Evolutionary conservation across 2,329 filamentous ascomycete species (phyloP), one percentile per base, ranked within the genome.

Genomic region (Sclerotinia spermophila): DNA sequence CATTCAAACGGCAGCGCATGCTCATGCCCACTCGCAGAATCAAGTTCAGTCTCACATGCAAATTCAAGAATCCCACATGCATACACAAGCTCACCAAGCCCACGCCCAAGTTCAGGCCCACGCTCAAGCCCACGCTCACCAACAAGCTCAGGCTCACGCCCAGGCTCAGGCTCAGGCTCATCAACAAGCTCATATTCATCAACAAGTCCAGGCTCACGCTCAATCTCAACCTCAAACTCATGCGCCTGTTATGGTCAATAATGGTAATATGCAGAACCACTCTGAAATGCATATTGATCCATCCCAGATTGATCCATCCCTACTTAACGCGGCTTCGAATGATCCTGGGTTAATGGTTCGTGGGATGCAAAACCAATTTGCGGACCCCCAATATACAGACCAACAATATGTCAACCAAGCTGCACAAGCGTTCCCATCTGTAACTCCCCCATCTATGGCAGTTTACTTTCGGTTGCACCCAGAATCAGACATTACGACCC

Each of bases 401-500:
- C 78, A 78, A 62, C 77, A 78, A 66, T 79, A 77, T 67, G 73
- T 81, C 82, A 62, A 80, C 75, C 33, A 81, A 82, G 38, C 82
- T 80, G 42, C 80, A 81, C 82, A 81, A 72, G 77, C 78, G 44
- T 82, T 82, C 70, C 71, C 77, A 60, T 73, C 75, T 33, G 69
- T 42, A 15, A 27, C 74, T 11, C 69, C 76, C 11, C 72, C 76
- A 5, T 80, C 85, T 2, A 85, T 89, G 56, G 85, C 89, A 3
- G 85, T 92, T 19, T 93, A 89, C 80, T 86, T 94, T 74, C 88
- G 90, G n/a, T 83, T 92, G 7, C 86, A 91, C 74, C 85, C 87
- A 0, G 83, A 85, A n/a, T 92, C 90, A 5, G 84, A 83, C 19
- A 82, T 90, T 45, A 81, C 84, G 8, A 78, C 82, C 72, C 83